phyloP scores from a whole-genome alignment of 2,329 filamentous ascomycete species.

The Plenodomus tracheiphilus region DNA sequence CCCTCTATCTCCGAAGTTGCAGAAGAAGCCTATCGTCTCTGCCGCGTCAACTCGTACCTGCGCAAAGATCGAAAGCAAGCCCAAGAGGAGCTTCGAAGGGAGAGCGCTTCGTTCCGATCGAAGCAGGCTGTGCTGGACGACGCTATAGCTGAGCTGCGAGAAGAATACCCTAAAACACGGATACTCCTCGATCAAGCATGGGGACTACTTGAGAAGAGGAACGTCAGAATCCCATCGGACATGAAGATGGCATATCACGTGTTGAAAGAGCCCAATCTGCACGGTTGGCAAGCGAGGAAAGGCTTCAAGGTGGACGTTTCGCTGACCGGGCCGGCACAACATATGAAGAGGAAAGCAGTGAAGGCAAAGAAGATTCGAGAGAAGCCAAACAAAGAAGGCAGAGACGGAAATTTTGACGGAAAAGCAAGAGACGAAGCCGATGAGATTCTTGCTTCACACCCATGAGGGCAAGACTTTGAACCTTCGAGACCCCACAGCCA shows the following conservation, averaged over 20 bases:
- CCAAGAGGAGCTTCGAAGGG: neutral
- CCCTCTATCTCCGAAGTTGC: neutral
- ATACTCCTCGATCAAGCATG: constrained; percentile 1
- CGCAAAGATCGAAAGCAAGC: neutral
- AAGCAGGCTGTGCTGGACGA: constrained; percentile 2
- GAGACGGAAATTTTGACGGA: neutral
- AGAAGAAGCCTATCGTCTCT: constrained; percentile 6
- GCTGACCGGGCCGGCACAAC: neutral
- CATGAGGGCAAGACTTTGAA: constrained; percentile 3
- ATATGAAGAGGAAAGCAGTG: neutral
- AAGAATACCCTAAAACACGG: neutral
- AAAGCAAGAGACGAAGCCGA: neutral
- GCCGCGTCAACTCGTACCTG: constrained; percentile 5
- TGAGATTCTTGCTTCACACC: constrained; percentile 2
- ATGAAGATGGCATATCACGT: constrained; percentile 1
- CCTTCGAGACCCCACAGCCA: neutral
- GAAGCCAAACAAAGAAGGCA: neutral
- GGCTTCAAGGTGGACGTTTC: neutral
- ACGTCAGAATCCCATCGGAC: constrained; percentile 4
- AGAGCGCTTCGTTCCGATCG: neutral
- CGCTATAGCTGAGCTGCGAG: constrained; percentile 4
- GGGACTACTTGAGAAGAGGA: constrained; percentile 1
- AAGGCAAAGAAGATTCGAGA: neutral
- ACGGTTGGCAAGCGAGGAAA: constrained; percentile 4
- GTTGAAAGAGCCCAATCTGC: neutral